Conservation (phyloP, 805 yeast species). For the Ogataea henricii region DNA sequence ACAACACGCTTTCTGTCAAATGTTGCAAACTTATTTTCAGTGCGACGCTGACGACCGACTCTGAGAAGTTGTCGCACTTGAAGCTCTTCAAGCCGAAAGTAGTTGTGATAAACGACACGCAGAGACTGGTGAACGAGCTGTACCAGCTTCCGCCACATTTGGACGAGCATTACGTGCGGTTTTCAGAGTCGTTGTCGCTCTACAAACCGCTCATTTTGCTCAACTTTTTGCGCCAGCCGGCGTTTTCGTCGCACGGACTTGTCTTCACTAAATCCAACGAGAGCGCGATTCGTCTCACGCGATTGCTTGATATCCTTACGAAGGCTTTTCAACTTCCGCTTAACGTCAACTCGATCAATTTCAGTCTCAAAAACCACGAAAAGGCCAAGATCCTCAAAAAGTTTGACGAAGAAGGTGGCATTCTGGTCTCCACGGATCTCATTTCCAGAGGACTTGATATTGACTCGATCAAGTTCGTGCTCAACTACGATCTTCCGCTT, state of each 20-base stretch:
- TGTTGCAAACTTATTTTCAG: slow-evolving; percentile 75
- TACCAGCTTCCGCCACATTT: slow-evolving; percentile 62
- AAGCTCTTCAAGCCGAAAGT: slow-evolving; percentile 72
- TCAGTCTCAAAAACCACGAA: slow-evolving; percentile 52
- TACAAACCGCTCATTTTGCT: slow-evolving; percentile 76
- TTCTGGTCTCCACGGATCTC: slow-evolving; percentile 80
- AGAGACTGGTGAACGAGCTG: slow-evolving; percentile 50
- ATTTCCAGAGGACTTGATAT: slow-evolving; percentile 96
- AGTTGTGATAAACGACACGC: slow-evolving; percentile 62
- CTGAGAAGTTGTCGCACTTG: slow-evolving; percentile 78
- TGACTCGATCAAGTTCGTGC: slow-evolving; percentile 64
- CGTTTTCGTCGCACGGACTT: slow-evolving; percentile 42
- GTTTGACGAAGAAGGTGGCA: slow-evolving; percentile 53
- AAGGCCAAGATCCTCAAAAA: slow-evolving; percentile 59
- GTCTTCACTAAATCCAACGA: slow-evolving; percentile 82
- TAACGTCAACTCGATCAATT: slow-evolving; percentile 53
- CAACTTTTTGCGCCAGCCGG: slow-evolving; percentile 48
- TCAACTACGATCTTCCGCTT: slow-evolving; percentile 89
- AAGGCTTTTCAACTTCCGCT: slow-evolving; percentile 21
- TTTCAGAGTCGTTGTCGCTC: slow-evolving; percentile 34
- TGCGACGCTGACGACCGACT: slow-evolving; percentile 92
- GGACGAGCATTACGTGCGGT: slow-evolving; percentile 33
- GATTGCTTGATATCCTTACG: slow-evolving; percentile 52
- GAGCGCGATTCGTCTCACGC: slow-evolving; percentile 76
- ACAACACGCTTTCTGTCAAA: slow-evolving; percentile 38